Evolutionary conservation across 1,139 yeast genomes (phyloP), one percentile per base, ranked within the genome.

Genomic region (Saccharomycopsis phalli): DNA sequence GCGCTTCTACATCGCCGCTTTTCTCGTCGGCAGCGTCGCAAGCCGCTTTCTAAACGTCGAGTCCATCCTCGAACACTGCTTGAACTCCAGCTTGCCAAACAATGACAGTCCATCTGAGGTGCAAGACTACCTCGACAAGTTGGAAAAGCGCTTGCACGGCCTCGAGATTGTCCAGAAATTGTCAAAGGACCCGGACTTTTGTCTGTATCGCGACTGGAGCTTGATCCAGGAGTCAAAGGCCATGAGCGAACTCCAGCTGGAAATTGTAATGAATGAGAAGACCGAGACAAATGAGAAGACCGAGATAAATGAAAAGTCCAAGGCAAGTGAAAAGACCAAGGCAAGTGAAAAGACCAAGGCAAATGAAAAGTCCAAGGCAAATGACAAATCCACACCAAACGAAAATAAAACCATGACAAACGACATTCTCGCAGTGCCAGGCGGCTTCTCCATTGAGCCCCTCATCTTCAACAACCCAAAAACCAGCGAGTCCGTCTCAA

Each of bases 391-490:
- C n/a, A n/a, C n/a, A n/a, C n/a, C n/a, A n/a, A n/a, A n/a, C 7
- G 11, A 55, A 67, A 66, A 46, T 37, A 49, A 11, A 10, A 41
- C 42, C 3, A 36, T 44, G 20, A 52, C 66, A 4, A 61, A 64
- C 22, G 58, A 62, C 30, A 59, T 70, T 2, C 53, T 76, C 35
- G 55, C 62, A n/a, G 62, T 61, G 0, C 88, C 94, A 0, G 95
- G 95, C 2, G 94, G 88, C 0, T 69, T 87, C 42, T 70, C 86
- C 6, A 69, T 83, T 34, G 73, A 78, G 36, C 95, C 95, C 2
- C 65, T 76, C 18, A 69, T 81, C 14, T 87, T 81, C 54, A 74
- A 76, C 48, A 76, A 82, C 49, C 59, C 62, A 3, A 51, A 61
- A 6, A 71, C 76, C 2, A 67, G 73, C 44, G 80, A 83, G 46